phyloP scores from a whole-genome alignment of 768 basidiomycete genomes.

The Hypholoma fasciculare region DNA sequence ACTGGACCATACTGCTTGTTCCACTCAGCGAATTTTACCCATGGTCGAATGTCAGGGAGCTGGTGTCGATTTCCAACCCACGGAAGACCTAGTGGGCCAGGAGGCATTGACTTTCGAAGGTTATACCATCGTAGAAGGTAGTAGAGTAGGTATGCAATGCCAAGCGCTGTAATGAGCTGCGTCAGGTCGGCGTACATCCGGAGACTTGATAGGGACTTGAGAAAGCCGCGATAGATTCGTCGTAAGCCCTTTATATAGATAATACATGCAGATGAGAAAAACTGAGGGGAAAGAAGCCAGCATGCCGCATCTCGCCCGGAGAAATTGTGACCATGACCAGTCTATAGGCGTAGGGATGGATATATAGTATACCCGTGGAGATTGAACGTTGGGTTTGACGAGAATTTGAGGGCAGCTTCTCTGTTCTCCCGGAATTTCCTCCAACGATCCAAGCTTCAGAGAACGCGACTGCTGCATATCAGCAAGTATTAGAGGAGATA shows the following conservation, averaged over 20 bases:
- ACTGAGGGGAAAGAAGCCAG: not conserved
- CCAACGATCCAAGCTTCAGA: too few relatives aligned
- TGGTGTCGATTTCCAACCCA: slow-evolving; percentile 47
- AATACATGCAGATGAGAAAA: not conserved
- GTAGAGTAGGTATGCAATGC: slow-evolving; percentile 19
- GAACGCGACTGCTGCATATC: too few relatives aligned
- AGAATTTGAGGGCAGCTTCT: too few relatives aligned
- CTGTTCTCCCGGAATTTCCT: too few relatives aligned
- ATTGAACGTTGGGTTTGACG: too few relatives aligned
- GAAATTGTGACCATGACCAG: not conserved
- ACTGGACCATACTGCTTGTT: slow-evolving; percentile 47
- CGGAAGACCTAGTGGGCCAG: slow-evolving; percentile 44
- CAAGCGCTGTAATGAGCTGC: slow-evolving; percentile 4
- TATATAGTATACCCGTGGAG: too few relatives aligned
- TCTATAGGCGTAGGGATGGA: not conserved
- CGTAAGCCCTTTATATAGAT: not conserved
- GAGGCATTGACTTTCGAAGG: slow-evolving; percentile 39
- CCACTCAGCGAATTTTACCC: slow-evolving; percentile 50
- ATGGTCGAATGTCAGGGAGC: slow-evolving; percentile 44
- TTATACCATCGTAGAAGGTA: slow-evolving; percentile 27
- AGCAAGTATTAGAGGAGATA: too few relatives aligned
- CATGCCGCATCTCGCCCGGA: not conserved
- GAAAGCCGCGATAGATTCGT: too few relatives aligned
- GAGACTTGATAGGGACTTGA: too few relatives aligned
- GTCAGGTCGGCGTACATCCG: not conserved